Conservation (phyloP, 1,139 yeast genomes). For the Candida pseudocylindracea region DNA sequence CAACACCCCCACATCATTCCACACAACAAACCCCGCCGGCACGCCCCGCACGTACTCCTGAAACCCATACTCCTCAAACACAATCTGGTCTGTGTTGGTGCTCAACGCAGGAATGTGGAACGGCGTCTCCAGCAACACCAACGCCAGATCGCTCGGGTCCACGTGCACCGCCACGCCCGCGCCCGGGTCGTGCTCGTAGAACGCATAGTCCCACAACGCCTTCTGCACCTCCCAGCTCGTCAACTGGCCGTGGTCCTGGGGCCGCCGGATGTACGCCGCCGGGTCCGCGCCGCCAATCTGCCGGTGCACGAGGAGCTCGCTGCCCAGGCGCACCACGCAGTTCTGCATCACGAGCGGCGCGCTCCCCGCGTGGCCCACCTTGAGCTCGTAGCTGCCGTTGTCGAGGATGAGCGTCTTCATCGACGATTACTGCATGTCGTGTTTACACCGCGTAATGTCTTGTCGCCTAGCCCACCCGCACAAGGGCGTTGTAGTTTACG, state of each 20-base stretch:
- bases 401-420: conserved; percentile 26
- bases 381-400: conserved; percentile 73
- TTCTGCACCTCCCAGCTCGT: conserved; percentile 85
- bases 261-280: conserved; percentile 48
- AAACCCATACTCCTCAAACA: conserved; percentile 87
- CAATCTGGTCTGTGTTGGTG: conserved; percentile 71
- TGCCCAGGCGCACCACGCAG: conserved; percentile 36
- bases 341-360: conserved; percentile 37
- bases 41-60: conserved; percentile 36
- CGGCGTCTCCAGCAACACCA: conserved; percentile 57
- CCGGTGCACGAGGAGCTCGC: too few relatives aligned
- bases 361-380: conserved; percentile 37
- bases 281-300: conserved; percentile 27
- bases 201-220: conserved; percentile 77
- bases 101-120: conserved; percentile 69
- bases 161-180: conserved; percentile 3
- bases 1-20: conserved; percentile 9
- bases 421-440: not conserved
- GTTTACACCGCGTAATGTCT: not conserved
- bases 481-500: conserved; percentile 51
- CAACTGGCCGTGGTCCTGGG: conserved; percentile 74
- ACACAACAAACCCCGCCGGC: conserved; percentile 52
- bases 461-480: conserved; percentile 5
- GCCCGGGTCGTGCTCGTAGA: conserved; percentile 13
- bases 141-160: conserved; percentile 25